Conservation (phyloP, 139 green algal genomes). For the Micractinium sp. region DNA sequence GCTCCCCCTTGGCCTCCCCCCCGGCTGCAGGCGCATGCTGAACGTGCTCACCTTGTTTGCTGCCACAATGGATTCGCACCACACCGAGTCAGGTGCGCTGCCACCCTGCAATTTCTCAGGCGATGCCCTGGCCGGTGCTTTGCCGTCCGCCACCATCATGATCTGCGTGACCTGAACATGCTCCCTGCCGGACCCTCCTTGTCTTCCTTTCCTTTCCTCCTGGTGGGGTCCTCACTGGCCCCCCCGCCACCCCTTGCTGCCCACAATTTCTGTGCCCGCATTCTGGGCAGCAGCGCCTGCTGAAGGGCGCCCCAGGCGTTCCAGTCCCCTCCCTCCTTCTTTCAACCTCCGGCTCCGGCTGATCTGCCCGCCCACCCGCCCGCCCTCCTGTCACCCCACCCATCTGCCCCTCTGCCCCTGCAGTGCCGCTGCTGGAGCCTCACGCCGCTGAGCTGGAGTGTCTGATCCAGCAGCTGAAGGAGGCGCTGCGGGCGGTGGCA, state of each 20-base stretch:
- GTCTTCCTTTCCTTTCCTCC: too few species aligned
- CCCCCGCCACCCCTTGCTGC: neutral
- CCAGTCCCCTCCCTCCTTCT: too few species aligned
- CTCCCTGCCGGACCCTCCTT: neutral
- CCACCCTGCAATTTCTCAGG: too few species aligned
- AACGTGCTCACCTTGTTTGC: constrained; percentile 19
- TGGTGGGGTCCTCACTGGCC: too few species aligned
- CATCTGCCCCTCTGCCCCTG: neutral
- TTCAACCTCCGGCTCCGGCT: neutral
- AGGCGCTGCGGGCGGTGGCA: constrained; percentile 24
- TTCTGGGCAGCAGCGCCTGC: too few species aligned
- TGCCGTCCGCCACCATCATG: neutral
- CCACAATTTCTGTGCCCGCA: too few species aligned
- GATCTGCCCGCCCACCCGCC: too few species aligned
- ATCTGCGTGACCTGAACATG: neutral
- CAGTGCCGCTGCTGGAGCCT: constrained; percentile 24
- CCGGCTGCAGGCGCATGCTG: constrained; percentile 3
- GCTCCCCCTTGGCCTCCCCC: neutral
- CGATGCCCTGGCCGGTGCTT: too few species aligned
- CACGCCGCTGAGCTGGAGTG: constrained; percentile 12
- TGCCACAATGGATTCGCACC: constrained; percentile 16
- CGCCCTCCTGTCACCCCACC: neutral
- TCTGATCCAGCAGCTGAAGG: constrained; percentile 2
- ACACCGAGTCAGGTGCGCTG: constrained; percentile 18
- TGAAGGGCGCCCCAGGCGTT: too few species aligned